Evolutionary conservation across 495 filamentous ascomycete genomes (phyloP).

Genomic region (Bacidia gigantensis): DNA sequence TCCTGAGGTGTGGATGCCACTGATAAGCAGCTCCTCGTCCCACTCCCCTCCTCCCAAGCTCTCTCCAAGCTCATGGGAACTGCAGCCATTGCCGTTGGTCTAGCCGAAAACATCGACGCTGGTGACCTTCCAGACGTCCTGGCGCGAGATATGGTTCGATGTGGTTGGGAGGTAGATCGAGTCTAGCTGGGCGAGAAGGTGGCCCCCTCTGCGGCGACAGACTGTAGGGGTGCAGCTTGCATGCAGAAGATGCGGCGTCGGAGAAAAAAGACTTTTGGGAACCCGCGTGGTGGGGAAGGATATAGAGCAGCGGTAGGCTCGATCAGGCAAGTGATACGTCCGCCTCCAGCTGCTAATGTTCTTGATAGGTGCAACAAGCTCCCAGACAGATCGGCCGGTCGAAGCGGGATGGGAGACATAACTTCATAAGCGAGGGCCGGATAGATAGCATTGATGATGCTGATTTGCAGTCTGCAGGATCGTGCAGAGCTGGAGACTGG

Average conservation of each 20-base stretch:
- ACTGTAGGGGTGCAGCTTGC: not conserved
- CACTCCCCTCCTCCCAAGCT: not conserved
- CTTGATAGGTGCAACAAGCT: too few species aligned
- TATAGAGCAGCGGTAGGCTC: not conserved
- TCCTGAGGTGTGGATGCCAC: not conserved
- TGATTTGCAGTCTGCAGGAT: not conserved
- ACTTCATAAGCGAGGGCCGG: not conserved
- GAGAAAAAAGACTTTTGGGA: not conserved
- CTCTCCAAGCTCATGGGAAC: not conserved
- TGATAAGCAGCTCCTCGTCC: not conserved
- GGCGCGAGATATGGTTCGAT: not conserved
- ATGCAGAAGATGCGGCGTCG: not conserved
- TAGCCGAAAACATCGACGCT: not conserved
- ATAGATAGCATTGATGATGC: not conserved
- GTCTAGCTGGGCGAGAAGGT: not conserved
- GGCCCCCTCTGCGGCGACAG: not conserved
- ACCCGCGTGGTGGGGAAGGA: not conserved
- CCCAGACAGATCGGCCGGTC: too few species aligned
- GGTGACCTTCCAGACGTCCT: too few species aligned
- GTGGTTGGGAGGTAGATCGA: not conserved
- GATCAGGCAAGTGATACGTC: not conserved
- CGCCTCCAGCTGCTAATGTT: too few species aligned
- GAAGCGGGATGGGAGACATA: not conserved
- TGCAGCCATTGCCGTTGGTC: not conserved
- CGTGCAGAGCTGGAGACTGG: not conserved